A percentile compares a stretch with the other conserved stretches of the same genome.
These are phyloP conservation scores for Heteromeles arbutifolia DNA, from an alignment of 306 rosid genomes.

Conservation along the genomic window DNA sequence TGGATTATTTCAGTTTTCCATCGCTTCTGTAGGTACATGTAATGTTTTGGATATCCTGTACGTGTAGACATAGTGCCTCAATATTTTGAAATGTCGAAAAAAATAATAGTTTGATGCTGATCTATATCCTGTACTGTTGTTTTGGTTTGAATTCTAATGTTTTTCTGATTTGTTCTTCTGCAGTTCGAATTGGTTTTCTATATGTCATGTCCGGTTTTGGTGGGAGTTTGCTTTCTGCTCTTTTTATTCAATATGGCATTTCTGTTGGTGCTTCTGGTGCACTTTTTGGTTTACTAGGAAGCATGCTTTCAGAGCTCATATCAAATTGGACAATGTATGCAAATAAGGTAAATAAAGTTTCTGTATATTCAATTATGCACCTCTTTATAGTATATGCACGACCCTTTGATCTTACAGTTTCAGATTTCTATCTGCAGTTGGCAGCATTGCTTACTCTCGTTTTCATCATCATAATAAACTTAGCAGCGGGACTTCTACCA, in stretches of 20 bases:
- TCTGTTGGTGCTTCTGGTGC: conserved; percentile 98
- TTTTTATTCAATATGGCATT: conserved; percentile 53
- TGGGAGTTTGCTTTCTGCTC: conserved; percentile 69
- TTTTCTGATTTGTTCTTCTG: conserved; percentile 8
- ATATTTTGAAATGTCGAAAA: background rate
- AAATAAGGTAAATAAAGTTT: conserved; percentile 54
- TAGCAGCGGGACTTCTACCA: conserved; percentile 83
- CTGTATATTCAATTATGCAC: conserved; percentile 5
- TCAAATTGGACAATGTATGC: conserved; percentile 83
- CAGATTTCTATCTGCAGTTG: conserved; percentile 32
- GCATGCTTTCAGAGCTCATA: conserved; percentile 81
- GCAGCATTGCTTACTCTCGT: conserved; percentile 63
- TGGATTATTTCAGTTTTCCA: background rate
- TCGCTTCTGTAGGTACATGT: background rate
- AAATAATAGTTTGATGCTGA: background rate
- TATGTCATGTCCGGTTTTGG: conserved; percentile 77
- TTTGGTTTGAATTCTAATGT: conserved; percentile 1
- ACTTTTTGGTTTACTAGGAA: conserved; percentile 78
- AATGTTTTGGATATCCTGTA: background rate
- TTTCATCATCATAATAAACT: conserved; percentile 49
- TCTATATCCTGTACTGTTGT: background rate
- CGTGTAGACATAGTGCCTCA: background rate
- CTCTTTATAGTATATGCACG: background rate
- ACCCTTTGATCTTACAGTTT: conserved; percentile 18
- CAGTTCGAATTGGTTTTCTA: conserved; percentile 63